These are phyloP conservation scores for Chloris gayana DNA, from an alignment of 176 grass and related monocot genomes.

Conservation along the genomic window DNA sequence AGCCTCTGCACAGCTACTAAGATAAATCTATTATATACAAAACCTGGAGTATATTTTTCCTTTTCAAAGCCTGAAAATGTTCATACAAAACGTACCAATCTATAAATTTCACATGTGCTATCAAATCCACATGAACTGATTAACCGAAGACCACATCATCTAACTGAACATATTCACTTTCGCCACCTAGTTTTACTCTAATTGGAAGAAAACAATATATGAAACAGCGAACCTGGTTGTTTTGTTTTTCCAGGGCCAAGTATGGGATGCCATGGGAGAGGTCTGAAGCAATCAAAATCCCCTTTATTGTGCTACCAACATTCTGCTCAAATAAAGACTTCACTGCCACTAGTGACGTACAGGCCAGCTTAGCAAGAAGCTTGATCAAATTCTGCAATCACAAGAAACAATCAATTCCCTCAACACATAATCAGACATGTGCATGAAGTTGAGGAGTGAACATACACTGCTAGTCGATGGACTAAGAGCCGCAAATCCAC, in stretches of 20 bases:
- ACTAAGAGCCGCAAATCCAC: conserved; percentile 55
- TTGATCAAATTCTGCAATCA: conserved; percentile 70
- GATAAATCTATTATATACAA: neutral
- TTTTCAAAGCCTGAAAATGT: neutral
- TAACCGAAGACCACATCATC: neutral
- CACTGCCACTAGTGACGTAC: conserved; percentile 80
- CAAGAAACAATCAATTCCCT: conserved; percentile 36
- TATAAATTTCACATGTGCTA: conserved; percentile 6
- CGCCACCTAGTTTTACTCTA: neutral
- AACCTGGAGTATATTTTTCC: neutral
- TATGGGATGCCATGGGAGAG: conserved; percentile 71
- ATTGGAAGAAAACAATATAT: conserved; percentile 25
- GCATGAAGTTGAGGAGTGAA: conserved; percentile 29
- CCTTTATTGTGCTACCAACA: conserved; percentile 73
- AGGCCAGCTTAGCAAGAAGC: conserved; percentile 84
- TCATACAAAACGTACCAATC: neutral
- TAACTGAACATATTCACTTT: neutral
- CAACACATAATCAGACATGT: neutral
- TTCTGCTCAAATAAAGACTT: conserved; percentile 82
- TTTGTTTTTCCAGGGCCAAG: conserved; percentile 63
- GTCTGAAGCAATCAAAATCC: conserved; percentile 75
- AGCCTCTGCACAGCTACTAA: neutral
- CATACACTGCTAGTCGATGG: conserved; percentile 71
- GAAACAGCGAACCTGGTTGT: conserved; percentile 68
- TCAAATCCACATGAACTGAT: neutral